phyloP scores from a whole-genome alignment of 2,329 filamentous ascomycete genomes.

The Ceratocystis cacaofunesta region DNA sequence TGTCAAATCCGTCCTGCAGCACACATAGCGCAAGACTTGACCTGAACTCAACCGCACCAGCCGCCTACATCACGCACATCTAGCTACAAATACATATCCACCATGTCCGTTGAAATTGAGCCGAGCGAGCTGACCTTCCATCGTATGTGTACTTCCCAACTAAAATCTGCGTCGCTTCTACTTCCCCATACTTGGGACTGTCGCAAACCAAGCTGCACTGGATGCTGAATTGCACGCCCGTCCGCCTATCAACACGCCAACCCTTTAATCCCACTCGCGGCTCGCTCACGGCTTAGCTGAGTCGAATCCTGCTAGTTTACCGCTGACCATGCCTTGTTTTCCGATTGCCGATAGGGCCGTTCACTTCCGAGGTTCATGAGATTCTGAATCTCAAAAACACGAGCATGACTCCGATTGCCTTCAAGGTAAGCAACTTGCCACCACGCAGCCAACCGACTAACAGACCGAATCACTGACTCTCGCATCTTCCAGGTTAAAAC shows the following conservation, averaged over 20 bases:
- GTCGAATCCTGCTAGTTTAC: background rate
- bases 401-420: constrained; percentile 47
- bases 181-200: constrained; percentile 1
- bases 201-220: background rate
- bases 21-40: background rate
- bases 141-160: constrained; percentile 44
- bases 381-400: constrained; percentile 50
- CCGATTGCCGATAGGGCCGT: constrained; percentile 37
- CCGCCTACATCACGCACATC: constrained; percentile 4
- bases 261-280: background rate
- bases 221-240: background rate
- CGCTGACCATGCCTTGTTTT: constrained; percentile 2
- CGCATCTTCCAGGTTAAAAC: constrained; percentile 70
- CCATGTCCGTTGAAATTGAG: constrained; percentile 90
- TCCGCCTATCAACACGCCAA: background rate
- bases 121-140: constrained; percentile 85
- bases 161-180: constrained; percentile 3
- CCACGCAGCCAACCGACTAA: background rate
- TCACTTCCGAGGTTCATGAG: constrained; percentile 51
- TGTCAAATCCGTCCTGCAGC: background rate
- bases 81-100: constrained; percentile 22
- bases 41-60: constrained; percentile 1
- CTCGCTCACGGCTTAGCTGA: background rate
- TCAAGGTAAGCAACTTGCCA: constrained; percentile 41
- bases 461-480: background rate